phyloP scores from a whole-genome alignment of 78 protist species.

The Dictyostelium firmibasis region DNA sequence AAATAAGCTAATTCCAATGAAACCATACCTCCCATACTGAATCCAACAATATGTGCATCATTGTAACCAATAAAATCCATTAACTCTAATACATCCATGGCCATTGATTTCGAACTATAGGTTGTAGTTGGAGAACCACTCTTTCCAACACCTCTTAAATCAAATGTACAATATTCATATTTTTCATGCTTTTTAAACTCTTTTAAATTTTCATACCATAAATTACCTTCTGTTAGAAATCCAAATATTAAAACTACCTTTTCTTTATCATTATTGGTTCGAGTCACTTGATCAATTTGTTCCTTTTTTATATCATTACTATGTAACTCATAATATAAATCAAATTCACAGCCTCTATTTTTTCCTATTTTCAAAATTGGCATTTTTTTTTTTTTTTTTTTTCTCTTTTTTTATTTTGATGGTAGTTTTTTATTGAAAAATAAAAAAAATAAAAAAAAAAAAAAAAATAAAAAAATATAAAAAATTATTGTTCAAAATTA shows the following conservation, averaged over 20 bases:
- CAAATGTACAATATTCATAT: conserved; percentile 36
- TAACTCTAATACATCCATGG: conserved; percentile 42
- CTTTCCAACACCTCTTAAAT: conserved; percentile 58
- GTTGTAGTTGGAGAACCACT: conserved; percentile 13
- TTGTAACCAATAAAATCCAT: conserved; percentile 50
- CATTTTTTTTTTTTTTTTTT: background rate
- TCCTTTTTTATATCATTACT: background rate
- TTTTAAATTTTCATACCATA: conserved; percentile 17
- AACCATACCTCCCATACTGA: conserved; percentile 83
- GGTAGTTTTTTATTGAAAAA: no score
- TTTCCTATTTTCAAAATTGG: background rate
- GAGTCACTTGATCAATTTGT: background rate
- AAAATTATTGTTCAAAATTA: no score
- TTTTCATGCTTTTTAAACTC: background rate
- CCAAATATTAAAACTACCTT: background rate
- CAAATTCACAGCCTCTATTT: conserved; percentile 10
- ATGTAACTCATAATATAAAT: conserved; percentile 12
- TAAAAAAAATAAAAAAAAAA: no score
- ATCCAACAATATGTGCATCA: conserved; percentile 32
- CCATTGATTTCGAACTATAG: conserved; percentile 20
- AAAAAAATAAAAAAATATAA: no score
- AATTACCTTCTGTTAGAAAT: conserved; percentile 1
- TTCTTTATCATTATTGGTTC: background rate
- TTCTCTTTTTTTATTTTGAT: background rate
- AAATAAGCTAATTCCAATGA: conserved; percentile 23